A percentile compares a stretch with the other conserved stretches of the same genome.
Conservation (phyloP, 1,284 basidiomycete genomes). For the Dichomitus squalens region DNA sequence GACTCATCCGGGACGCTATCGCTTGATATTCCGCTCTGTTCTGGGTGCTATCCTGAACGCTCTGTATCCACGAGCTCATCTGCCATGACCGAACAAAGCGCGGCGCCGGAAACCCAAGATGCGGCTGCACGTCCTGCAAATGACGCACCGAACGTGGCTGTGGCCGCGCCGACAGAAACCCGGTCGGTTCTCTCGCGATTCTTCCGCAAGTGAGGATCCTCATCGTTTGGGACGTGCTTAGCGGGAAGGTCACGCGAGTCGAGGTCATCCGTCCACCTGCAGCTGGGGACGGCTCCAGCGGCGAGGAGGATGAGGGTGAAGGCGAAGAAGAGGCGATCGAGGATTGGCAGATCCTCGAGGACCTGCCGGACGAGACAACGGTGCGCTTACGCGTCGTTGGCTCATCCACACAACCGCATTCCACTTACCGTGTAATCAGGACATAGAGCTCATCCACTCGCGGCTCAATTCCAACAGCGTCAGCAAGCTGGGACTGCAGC, state of each 20-base stretch:
- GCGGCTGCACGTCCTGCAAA: not conserved
- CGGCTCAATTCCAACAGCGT: conserved; percentile 66
- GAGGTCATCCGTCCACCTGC: conserved; percentile 19
- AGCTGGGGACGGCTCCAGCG: conserved; percentile 32
- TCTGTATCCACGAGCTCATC: too few relatives aligned
- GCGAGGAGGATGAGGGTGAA: conserved; percentile 40
- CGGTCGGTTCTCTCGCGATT: not conserved
- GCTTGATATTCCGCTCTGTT: not conserved
- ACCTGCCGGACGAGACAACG: conserved; percentile 64
- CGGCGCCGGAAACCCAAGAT: conserved; percentile 4
- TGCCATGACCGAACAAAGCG: not conserved
- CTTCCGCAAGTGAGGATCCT: not conserved
- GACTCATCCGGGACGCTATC: not conserved
- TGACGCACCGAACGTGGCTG: not conserved
- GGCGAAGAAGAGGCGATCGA: conserved; percentile 38
- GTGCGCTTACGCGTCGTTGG: conserved; percentile 42
- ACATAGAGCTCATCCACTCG: conserved; percentile 89
- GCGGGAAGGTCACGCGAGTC: conserved; percentile 29
- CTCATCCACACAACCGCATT: too few relatives aligned
- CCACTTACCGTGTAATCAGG: conserved; percentile 47
- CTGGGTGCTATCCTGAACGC: too few relatives aligned
- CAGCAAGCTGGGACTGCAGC: conserved; percentile 59
- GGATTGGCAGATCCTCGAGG: conserved; percentile 48
- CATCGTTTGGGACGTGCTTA: not conserved
- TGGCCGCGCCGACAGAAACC: not conserved